These are phyloP conservation scores for Chrysanthemum lavandulifolium DNA, from an alignment of 129 eudicot species.

Conservation along the genomic window DNA sequence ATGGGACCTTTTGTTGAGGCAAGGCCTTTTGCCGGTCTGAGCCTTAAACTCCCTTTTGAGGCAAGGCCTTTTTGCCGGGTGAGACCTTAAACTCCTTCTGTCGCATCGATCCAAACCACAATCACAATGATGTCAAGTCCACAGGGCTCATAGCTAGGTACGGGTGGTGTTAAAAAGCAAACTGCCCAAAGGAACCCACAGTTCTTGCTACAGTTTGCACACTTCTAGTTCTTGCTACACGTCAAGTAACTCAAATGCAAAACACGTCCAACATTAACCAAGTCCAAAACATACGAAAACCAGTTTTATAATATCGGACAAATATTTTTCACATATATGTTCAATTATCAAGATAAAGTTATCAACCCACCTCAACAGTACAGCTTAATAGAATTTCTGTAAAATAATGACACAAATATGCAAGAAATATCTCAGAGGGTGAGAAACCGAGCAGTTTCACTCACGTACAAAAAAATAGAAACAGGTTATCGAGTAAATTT, in stretches of 20 bases:
- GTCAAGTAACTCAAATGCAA: conserved; percentile 1
- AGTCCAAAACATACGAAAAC: neutral
- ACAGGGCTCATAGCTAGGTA: too few relatives aligned
- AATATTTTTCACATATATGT: conserved; percentile 3
- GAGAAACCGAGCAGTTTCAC: conserved; percentile 16
- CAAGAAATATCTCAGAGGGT: neutral
- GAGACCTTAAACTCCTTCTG: too few relatives aligned
- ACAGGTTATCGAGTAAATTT: neutral
- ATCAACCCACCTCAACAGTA: conserved; percentile 2
- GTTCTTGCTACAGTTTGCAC: neutral
- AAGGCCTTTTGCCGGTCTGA: too few relatives aligned
- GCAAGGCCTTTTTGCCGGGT: too few relatives aligned
- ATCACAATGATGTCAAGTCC: too few relatives aligned
- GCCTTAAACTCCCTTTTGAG: too few relatives aligned
- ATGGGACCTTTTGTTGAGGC: too few relatives aligned
- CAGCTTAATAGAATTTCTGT: neutral
- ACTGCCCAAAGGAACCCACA: neutral
- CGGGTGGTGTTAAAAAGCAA: too few relatives aligned
- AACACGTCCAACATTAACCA: neutral
- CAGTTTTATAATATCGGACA: neutral
- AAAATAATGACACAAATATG: conserved; percentile 1
- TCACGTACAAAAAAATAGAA: neutral
- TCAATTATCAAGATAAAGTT: neutral
- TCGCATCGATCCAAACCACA: too few relatives aligned
- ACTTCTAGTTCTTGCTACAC: neutral